Percentiles rank a stretch among this genome's conserved stretches.
phyloP scores from a whole-genome alignment of 495 filamentous ascomycete genomes.

The Hyaloscypha hepaticicola region DNA sequence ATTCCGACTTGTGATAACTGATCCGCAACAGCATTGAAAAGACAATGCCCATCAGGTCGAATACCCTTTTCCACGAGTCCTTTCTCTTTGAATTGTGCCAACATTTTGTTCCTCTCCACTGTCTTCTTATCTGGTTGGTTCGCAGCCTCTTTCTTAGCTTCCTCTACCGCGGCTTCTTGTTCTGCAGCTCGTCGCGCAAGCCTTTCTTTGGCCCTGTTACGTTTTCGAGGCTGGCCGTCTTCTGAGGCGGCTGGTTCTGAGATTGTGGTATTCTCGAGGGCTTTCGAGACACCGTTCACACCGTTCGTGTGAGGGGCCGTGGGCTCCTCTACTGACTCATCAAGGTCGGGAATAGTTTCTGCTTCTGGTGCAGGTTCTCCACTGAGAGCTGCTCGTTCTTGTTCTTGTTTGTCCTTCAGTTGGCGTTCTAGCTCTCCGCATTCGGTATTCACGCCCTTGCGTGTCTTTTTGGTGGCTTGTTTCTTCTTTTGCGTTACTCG shows the following conservation, averaged over 20 bases:
- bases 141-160: conserved; percentile 73
- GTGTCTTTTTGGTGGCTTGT: conserved; percentile 90
- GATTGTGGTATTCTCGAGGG: conserved; percentile 19
- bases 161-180: conserved; percentile 61
- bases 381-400: conserved; percentile 61
- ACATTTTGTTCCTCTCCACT: conserved; percentile 69
- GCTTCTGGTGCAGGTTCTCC: conserved; percentile 33
- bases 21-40: conserved; percentile 91
- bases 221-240: conserved; percentile 57
- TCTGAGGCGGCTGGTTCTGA: conserved; percentile 31
- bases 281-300: conserved; percentile 15
- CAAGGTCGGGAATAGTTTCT: conserved; percentile 22
- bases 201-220: conserved; percentile 87
- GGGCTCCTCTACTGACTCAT: conserved; percentile 18
- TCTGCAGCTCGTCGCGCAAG: conserved; percentile 87
- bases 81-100: conserved; percentile 56
- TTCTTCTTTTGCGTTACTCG: conserved; percentile 94
- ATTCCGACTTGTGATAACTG: conserved; percentile 58
- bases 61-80: conserved; percentile 75
- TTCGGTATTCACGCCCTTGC: conserved; percentile 83
- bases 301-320: conserved; percentile 4
- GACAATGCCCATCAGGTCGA: conserved; percentile 87
- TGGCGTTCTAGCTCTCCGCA: conserved; percentile 71
- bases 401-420: conserved; percentile 63
- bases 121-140: conserved; percentile 71